These are phyloP conservation scores for Petunia secreta DNA, from an alignment of 257 asterid genomes.

Conservation along the genomic window DNA sequence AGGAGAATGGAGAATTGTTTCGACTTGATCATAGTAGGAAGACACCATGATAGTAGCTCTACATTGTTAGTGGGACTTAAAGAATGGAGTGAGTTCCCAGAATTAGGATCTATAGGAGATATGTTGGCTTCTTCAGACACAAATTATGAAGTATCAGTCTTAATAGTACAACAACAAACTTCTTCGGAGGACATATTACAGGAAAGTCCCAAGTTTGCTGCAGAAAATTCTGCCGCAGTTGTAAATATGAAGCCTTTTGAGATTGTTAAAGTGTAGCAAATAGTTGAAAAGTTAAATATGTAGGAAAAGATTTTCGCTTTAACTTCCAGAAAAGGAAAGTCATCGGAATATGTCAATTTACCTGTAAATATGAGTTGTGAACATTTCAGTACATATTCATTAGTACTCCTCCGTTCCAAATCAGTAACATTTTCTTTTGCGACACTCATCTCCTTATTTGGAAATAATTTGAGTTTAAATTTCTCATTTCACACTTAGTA, in stretches of 20 bases:
- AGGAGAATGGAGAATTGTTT: conserved; percentile 34
- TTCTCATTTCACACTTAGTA: too few species aligned
- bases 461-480: too few species aligned
- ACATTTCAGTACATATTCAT: not conserved
- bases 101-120: conserved; percentile 48
- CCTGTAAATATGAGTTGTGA: not conserved
- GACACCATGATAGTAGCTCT: conserved; percentile 35
- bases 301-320: too few species aligned
- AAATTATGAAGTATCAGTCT: conserved; percentile 30
- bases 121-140: conserved; percentile 40
- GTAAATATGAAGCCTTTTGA: not conserved
- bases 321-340: not conserved
- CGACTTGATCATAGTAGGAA: conserved; percentile 48
- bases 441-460: too few species aligned
- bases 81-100: conserved; percentile 52
- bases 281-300: not conserved
- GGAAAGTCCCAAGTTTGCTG: not conserved
- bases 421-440: too few species aligned
- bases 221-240: not conserved
- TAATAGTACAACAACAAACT: conserved; percentile 48
- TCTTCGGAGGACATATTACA: not conserved
- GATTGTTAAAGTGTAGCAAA: too few species aligned
- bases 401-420: not conserved
- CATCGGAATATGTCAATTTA: not conserved
- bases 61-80: conserved; percentile 38